Evolutionary conservation across 2,329 filamentous ascomycete genomes (phyloP), one percentile per base, ranked within the genome.

Genomic region (Purpureocillium lavendulum): DNA sequence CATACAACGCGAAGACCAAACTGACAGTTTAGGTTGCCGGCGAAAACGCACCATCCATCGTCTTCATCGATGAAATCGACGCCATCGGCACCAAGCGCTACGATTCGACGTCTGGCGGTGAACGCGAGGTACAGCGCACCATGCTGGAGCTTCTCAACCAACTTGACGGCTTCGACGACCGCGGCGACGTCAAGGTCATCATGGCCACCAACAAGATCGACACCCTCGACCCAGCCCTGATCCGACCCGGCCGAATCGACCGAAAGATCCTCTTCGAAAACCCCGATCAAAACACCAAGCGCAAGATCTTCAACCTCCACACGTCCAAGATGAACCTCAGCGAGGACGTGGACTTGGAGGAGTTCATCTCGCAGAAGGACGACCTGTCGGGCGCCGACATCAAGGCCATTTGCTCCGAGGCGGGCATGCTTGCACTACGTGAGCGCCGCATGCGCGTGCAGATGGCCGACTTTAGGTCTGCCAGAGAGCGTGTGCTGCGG

Each of bases 181-280:
- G 92, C 45, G 94, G 92, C 52, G 92, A 98, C 59, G 90, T 98
- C 65, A 98, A 98, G 73, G 92, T 98, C 45, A 90, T 98, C 63
- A 97, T 98, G 89, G 94, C 92, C 11, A 98, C 92, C 50, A 98
- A 98, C 80, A 98, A 98, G 78, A 98, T 98, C 51, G 94, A 98
- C 52, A 94, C 87, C 4, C 75, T 98, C 21, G 94, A 98, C 58
- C 92, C 92, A 40, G 92, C 92, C 14, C 73, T 98, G 51, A 98
- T 98, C 58, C 84, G 92, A 50, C 92, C 92, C 33, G 92, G 92
- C 48, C 89, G 92, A 75, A 98, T 98, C 62, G 92, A 98, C 65
- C 83, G 92, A 54, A 98, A 98, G 77, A 98, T 98, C 47, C 66
- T 82, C 45, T 86, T 81, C 56, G 75, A 79, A 61, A 75, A 81